These are phyloP conservation scores for Podospora australis DNA, from an alignment of 495 filamentous ascomycete species.

Conservation along the genomic window DNA sequence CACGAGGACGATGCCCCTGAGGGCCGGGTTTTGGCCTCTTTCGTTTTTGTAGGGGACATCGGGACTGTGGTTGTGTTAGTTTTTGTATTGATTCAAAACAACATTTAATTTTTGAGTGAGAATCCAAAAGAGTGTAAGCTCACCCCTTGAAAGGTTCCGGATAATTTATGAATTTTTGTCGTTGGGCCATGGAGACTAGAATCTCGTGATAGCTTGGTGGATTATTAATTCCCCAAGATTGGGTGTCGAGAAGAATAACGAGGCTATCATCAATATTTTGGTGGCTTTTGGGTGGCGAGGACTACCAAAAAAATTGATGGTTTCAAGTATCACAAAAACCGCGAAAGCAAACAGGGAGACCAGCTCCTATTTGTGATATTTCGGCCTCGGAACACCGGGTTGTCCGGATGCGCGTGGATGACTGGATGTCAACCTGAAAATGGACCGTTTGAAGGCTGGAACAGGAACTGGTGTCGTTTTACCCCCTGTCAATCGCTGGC, in stretches of 20 bases:
- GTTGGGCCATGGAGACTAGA: conserved; percentile 2
- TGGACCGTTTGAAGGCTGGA: background rate
- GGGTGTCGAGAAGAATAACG: background rate
- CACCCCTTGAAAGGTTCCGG: conserved; percentile 13
- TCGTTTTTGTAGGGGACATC: conserved; percentile 25
- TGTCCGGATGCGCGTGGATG: background rate
- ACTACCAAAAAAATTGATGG: no score
- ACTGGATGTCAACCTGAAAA: background rate
- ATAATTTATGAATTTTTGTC: conserved; percentile 12
- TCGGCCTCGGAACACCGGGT: no score
- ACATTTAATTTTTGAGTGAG: background rate
- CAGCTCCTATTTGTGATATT: background rate
- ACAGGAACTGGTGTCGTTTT: background rate
- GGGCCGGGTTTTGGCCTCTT: conserved; percentile 19
- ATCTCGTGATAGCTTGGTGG: background rate
- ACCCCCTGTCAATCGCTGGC: conserved; percentile 1
- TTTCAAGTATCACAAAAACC: no score
- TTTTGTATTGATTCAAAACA: no score
- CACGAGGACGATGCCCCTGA: conserved; percentile 22
- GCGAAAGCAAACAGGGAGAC: no score
- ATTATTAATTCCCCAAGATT: background rate
- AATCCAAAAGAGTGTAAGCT: background rate
- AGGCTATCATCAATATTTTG: no score
- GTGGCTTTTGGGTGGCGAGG: no score
- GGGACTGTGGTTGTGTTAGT: conserved; percentile 18